Conservation (phyloP, 768 basidiomycete genomes). For the Pisolithus orientalis region DNA sequence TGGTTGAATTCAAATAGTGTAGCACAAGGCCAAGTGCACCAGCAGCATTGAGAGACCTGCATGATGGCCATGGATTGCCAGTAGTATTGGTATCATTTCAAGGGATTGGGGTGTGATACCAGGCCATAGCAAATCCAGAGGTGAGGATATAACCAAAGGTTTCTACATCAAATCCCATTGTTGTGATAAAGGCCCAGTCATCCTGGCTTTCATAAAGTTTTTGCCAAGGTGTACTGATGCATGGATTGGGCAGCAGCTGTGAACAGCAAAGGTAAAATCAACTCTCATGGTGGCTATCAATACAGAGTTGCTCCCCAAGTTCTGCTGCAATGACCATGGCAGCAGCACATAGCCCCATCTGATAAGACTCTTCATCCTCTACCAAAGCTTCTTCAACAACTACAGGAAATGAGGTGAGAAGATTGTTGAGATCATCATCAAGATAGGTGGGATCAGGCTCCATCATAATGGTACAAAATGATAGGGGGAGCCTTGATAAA, state of each 20-base stretch:
- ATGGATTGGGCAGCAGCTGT: conserved; percentile 28
- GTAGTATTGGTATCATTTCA: conserved; percentile 17
- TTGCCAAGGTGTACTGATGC: conserved; percentile 32
- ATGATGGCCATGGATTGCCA: conserved; percentile 19
- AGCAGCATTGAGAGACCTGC: conserved; percentile 25
- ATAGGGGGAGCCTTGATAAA: too few relatives aligned
- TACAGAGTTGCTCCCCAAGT: too few relatives aligned
- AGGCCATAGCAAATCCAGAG: conserved; percentile 25
- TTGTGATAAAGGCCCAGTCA: conserved; percentile 39
- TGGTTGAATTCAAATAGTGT: conserved; percentile 35
- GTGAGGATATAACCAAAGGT: conserved; percentile 31
- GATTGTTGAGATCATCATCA: too few relatives aligned
- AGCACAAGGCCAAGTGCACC: conserved; percentile 37
- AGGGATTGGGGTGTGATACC: conserved; percentile 26
- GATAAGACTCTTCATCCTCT: too few relatives aligned
- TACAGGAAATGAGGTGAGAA: too few relatives aligned
- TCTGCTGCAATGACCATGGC: too few relatives aligned
- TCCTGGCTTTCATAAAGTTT: conserved; percentile 21
- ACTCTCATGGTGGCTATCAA: too few relatives aligned
- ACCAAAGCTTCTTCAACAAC: too few relatives aligned
- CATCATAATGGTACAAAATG: too few relatives aligned
- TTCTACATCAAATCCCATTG: conserved; percentile 36
- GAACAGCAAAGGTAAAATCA: too few relatives aligned
- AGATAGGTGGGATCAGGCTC: too few relatives aligned
- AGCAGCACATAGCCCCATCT: too few relatives aligned